A percentile compares a stretch with the other conserved stretches of the same genome.
phyloP scores from a whole-genome alignment of 805 yeast species.

The Pichia membranifaciens region DNA sequence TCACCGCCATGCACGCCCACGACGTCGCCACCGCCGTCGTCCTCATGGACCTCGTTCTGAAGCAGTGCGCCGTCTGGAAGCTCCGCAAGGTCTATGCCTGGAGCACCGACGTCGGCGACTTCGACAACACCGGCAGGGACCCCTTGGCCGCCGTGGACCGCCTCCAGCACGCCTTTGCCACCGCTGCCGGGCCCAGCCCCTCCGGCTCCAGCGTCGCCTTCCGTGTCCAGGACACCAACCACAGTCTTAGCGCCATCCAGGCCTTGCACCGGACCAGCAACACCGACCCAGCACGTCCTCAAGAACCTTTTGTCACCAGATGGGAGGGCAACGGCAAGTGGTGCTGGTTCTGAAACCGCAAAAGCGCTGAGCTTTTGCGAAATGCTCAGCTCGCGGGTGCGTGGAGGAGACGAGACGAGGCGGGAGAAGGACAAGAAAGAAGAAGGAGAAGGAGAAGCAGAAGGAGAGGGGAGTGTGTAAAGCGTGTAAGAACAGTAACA shows the following conservation, averaged over 20 bases:
- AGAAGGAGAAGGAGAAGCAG: not conserved
- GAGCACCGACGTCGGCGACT: constrained; percentile 1
- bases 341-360: constrained; percentile 17
- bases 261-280: not conserved
- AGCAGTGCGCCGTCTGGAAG: not conserved
- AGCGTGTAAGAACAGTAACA: too few species aligned
- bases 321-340: constrained; percentile 19
- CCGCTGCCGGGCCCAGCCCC: not conserved
- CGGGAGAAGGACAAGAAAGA: not conserved
- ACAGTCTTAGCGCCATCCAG: constrained; percentile 1
- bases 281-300: not conserved
- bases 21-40: not conserved
- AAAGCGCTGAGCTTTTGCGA: not conserved
- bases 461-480: not conserved
- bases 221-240: not conserved
- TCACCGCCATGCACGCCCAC: not conserved
- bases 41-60: not conserved
- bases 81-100: not conserved
- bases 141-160: too few species aligned
- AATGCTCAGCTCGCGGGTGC: not conserved
- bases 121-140: not conserved
- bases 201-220: not conserved
- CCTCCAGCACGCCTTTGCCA: too few species aligned
- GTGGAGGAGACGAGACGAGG: not conserved
- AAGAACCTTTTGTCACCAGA: not conserved